Conservation (phyloP, 495 filamentous ascomycete genomes). For the Xylaria palmicola region DNA sequence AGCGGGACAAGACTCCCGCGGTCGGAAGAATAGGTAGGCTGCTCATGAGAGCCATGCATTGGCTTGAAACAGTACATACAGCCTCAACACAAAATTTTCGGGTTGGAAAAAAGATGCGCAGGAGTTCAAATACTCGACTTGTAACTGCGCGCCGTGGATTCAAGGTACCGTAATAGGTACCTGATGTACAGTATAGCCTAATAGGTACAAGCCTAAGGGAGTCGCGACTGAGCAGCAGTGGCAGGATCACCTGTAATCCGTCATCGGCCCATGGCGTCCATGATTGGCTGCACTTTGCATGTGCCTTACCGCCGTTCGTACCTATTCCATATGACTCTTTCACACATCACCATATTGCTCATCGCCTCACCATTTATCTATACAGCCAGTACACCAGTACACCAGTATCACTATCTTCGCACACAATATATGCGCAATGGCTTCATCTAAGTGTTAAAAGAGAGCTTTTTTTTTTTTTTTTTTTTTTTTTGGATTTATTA, state of each 20-base stretch:
- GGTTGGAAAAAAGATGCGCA: too few species aligned
- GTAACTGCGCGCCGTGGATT: too few species aligned
- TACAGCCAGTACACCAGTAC: not conserved
- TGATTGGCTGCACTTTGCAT: not conserved
- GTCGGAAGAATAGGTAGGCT: too few species aligned
- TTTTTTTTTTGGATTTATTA: not conserved
- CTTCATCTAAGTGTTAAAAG: slow-evolving; percentile 7
- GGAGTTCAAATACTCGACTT: too few species aligned
- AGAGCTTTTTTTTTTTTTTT: slow-evolving; percentile 6
- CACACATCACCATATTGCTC: not conserved
- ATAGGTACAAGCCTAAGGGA: too few species aligned
- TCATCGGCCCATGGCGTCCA: not conserved
- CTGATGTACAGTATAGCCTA: too few species aligned
- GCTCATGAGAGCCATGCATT: too few species aligned
- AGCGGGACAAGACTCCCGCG: too few species aligned
- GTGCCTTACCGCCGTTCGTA: not conserved
- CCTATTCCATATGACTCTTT: slow-evolving; percentile 6
- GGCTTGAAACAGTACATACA: too few species aligned
- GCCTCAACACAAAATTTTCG: too few species aligned
- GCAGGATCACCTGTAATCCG: not conserved
- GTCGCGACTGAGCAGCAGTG: not conserved
- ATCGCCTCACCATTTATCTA: slow-evolving; percentile 2
- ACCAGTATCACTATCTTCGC: not conserved
- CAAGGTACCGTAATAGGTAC: too few species aligned
- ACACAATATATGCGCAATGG: slow-evolving; percentile 15